Evolutionary conservation across 768 basidiomycete genomes (phyloP), one percentile per base, ranked within the genome.

Genomic region (Roridomyces roridus): DNA sequence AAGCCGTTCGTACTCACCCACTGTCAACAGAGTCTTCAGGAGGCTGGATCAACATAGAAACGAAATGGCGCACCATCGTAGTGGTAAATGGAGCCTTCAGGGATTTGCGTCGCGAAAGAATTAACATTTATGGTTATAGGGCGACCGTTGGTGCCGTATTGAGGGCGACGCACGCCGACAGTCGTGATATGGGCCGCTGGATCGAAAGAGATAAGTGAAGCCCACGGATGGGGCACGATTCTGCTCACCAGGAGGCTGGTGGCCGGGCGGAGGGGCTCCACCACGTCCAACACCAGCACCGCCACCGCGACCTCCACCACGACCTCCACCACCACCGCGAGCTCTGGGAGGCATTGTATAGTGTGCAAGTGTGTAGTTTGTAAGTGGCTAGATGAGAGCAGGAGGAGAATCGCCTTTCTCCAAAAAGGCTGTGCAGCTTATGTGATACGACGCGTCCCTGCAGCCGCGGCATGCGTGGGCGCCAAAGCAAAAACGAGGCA

Each of bases 141-240:
- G 36, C 62, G 69, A 4, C 84, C 85, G 6, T 72, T 71, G 0
- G 70, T 70, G 12, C 84, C 84, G 46, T 72, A 82, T 20, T 68
- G 73, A 17, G 81, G 71, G 29, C 85, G 73, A 51, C 74, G 77
- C 28, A 85, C 84, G 9, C 84, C 85, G 37, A 84, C 70, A 25
- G 80, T 65, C 23, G 71, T 53, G 3, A 63, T 43, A 10, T 62
- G 61, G 1, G 40, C 23, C 21, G 57, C 57, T 59, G 36, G 23
- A 44, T 31, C 8, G 6, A 5, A 15, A 31, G 2, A 9, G 1
- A 10, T 18, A 17, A 2, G n/a, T 15, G 15, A 15, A n/a, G 24
- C 8, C 0, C 4, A 14, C 5, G n/a, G n/a, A n/a, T n/a, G n/a
- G n/a, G n/a, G n/a, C n/a, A n/a, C 10, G 5, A 8, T 14, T 12